Evolutionary conservation across 148 eudicot species (phyloP).

Genomic region (Polygonum aviculare): DNA sequence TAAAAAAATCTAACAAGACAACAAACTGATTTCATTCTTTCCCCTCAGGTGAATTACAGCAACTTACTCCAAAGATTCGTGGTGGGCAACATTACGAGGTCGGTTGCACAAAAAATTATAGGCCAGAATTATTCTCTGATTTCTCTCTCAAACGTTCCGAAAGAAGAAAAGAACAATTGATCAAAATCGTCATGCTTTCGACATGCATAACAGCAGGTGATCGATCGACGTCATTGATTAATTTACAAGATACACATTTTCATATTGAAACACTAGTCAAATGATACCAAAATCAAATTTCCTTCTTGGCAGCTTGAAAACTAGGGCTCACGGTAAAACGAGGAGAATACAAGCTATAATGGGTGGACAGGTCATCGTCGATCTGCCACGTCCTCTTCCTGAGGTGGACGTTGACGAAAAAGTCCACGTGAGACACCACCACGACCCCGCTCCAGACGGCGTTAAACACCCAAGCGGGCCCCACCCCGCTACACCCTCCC

Average conservation of each 20-base stretch:
- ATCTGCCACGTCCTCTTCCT: slow-evolving; percentile 6
- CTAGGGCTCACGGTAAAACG: slow-evolving; percentile 3
- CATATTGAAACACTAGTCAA: neutral
- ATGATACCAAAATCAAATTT: neutral
- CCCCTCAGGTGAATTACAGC: too few species aligned
- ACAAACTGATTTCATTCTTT: too few species aligned
- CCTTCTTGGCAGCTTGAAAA: slow-evolving; percentile 11
- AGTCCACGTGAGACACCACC: slow-evolving; percentile 22
- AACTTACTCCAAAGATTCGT: too few species aligned
- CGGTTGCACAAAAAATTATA: neutral
- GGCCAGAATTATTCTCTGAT: too few species aligned
- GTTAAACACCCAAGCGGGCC: slow-evolving; percentile 37
- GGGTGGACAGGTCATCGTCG: neutral
- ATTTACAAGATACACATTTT: neutral
- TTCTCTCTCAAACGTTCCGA: neutral
- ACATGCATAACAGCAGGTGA: neutral
- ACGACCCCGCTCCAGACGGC: slow-evolving; percentile 21
- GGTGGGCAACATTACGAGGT: neutral
- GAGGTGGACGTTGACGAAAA: slow-evolving; percentile 11
- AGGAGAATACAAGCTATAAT: neutral
- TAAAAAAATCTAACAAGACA: too few species aligned
- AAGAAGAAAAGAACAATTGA: neutral
- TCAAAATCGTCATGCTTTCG: too few species aligned
- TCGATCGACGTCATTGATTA: neutral
- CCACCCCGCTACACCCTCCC: slow-evolving; percentile 56